Evolutionary conservation across 768 basidiomycete genomes (phyloP), one percentile per base, ranked within the genome.

Genomic region (Mycena capillaripes): DNA sequence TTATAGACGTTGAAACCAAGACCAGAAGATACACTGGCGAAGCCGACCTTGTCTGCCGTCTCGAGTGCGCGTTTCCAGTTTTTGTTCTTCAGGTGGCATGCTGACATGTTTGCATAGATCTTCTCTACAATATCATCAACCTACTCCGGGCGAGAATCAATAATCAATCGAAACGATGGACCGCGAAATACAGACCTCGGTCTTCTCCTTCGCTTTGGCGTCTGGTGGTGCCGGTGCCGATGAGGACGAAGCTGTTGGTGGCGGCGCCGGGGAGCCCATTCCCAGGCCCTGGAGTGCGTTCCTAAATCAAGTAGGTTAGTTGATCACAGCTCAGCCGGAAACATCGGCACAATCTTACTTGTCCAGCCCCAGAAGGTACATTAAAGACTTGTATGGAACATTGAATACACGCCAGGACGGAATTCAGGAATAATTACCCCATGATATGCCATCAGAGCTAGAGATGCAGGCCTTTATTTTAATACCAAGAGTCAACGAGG

Each of bases 51-150:
- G 76, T 95, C 91, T 27, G 95, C 93, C n/a, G 93, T 91, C 75
- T 96, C 93, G 61, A 89, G 79, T 0, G 91, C 92, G 17, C 95
- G 89, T 77, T 90, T 89, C 93, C 93, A 96, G 78, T 95, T 96
- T 56, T 86, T 85, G 59, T 90, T 89, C 81, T 94, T 95, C 77
- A 96, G 82, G 79, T 96, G 93, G 75, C 94, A 95, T 7, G 93
- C 94, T 3, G 92, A 89, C 92, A 94, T 93, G 67, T 96, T 96
- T 4, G 93, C 89, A 73, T 96, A 94, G 55, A 95, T 90, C 83
- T 93, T 96, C 81, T 94, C 94, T 23, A 94, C 80, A 44, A 95
- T 86, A 12, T 90, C 84, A 79, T 96, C 95, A 23, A 90, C 86
- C 95, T 96, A 71, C 14, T 32, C 40, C 60, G 34, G 59, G 23